These are phyloP conservation scores for Termitomyces sp. DNA, from an alignment of 768 basidiomycete genomes.

Conservation along the genomic window DNA sequence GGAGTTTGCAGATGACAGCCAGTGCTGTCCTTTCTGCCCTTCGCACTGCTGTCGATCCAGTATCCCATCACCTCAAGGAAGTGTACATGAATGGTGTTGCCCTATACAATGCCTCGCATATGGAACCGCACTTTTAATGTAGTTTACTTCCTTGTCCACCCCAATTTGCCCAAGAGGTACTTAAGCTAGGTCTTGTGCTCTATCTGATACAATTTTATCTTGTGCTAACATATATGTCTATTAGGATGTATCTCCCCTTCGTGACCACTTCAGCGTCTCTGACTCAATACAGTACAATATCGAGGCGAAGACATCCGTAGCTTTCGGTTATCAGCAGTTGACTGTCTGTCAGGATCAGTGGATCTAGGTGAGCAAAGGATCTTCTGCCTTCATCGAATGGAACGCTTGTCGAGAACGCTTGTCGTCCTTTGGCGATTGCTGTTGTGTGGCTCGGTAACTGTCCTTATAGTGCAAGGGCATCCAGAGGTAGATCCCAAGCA, in stretches of 20 bases:
- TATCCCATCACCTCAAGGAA: slow-evolving; percentile 43
- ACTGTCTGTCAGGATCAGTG: background rate
- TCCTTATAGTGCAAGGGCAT: no score
- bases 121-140: slow-evolving; percentile 10
- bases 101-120: slow-evolving; percentile 12
- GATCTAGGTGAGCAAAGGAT: background rate
- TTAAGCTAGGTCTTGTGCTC: background rate
- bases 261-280: background rate
- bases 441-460: no score
- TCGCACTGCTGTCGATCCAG: slow-evolving; percentile 72
- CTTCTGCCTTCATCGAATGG: no score
- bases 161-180: background rate
- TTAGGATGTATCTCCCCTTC: background rate
- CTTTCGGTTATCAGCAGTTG: background rate
- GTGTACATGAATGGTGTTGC: slow-evolving; percentile 34
- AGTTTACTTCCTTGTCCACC: background rate
- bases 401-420: no score
- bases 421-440: no score
- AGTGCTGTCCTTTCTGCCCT: slow-evolving; percentile 80
- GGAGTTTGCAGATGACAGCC: slow-evolving; percentile 94
- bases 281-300: background rate
- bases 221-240: background rate
- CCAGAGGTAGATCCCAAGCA: no score
- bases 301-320: background rate
- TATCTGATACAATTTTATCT: background rate